Conservation (phyloP, 2,329 filamentous ascomycete species). For the Scorias spongiosa region DNA sequence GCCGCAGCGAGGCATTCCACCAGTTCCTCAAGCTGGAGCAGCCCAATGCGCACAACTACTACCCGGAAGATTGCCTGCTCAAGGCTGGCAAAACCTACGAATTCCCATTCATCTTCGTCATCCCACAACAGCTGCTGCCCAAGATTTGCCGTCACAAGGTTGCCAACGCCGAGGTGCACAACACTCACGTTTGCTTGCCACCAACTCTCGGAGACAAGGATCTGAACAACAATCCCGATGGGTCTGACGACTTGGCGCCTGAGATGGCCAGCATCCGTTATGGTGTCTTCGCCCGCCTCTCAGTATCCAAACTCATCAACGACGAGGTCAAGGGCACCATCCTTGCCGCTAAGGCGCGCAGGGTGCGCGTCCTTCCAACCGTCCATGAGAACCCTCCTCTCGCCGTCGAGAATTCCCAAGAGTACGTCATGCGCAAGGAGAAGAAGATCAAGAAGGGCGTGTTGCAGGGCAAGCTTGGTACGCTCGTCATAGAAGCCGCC, state of each 20-base stretch:
- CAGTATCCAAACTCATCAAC: constrained; percentile 27
- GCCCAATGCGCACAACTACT: constrained; percentile 37
- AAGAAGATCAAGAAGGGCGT: constrained; percentile 46
- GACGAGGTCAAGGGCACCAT: constrained; percentile 25
- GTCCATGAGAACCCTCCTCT: constrained; percentile 46
- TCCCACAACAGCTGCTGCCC: constrained; percentile 45
- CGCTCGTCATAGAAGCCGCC: constrained; percentile 39
- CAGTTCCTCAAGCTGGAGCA: constrained; percentile 48
- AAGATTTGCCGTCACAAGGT: constrained; percentile 41
- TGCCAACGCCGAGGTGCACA: constrained; percentile 35
- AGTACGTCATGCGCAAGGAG: constrained; percentile 41
- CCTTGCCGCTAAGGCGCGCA: constrained; percentile 37
- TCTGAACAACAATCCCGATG: constrained; percentile 28
- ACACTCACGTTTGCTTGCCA: constrained; percentile 43
- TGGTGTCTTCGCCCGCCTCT: constrained; percentile 27
- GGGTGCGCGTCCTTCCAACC: constrained; percentile 44
- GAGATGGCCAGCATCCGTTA: constrained; percentile 48
- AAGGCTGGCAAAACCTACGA: constrained; percentile 40
- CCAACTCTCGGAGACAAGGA: constrained; percentile 43
- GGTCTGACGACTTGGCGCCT: constrained; percentile 47
- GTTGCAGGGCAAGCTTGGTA: constrained; percentile 43
- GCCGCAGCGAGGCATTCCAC: constrained; percentile 41
- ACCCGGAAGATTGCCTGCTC: constrained; percentile 40
- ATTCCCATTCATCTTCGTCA: constrained; percentile 49
- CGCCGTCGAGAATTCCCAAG: constrained; percentile 27